These are phyloP conservation scores for Daldinia sp. DNA, from an alignment of 2,329 filamentous ascomycete genomes.

Conservation along the genomic window DNA sequence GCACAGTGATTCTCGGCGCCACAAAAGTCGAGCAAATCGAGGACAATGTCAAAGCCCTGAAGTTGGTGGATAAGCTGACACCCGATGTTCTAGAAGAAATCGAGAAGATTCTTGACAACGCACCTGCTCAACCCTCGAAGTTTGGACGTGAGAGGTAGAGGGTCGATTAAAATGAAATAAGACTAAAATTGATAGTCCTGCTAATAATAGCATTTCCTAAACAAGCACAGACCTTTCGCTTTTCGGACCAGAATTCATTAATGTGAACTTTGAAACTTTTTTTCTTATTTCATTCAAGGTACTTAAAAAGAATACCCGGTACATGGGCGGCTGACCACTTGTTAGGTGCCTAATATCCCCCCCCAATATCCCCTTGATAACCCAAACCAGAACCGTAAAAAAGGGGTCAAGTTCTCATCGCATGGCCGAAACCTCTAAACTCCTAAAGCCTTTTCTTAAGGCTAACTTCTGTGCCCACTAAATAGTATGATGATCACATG, in stretches of 20 bases:
- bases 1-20: conserved; percentile 65
- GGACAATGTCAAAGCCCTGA: conserved; percentile 62
- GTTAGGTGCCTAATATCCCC: not conserved
- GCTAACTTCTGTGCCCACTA: conserved; percentile 6
- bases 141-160: conserved; percentile 38
- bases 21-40: conserved; percentile 64
- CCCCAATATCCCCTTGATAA: not conserved
- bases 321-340: not conserved
- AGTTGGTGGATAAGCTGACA: conserved; percentile 62
- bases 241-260: not conserved
- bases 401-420: not conserved
- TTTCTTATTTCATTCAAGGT: not conserved
- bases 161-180: not conserved
- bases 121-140: conserved; percentile 29
- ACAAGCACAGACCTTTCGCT: conserved; percentile 1
- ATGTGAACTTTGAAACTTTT: not conserved
- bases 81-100: conserved; percentile 64
- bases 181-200: conserved; percentile 6
- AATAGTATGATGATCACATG: conserved; percentile 13
- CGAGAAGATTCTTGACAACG: conserved; percentile 58
- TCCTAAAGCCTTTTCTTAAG: conserved; percentile 2
- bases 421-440: conserved; percentile 1
- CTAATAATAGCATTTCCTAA: not conserved
- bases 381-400: not conserved
- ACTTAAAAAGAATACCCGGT: not conserved